Evolutionary conservation across 2,329 filamentous ascomycete species (phyloP).

Genomic region (Talaromyces piceae): DNA sequence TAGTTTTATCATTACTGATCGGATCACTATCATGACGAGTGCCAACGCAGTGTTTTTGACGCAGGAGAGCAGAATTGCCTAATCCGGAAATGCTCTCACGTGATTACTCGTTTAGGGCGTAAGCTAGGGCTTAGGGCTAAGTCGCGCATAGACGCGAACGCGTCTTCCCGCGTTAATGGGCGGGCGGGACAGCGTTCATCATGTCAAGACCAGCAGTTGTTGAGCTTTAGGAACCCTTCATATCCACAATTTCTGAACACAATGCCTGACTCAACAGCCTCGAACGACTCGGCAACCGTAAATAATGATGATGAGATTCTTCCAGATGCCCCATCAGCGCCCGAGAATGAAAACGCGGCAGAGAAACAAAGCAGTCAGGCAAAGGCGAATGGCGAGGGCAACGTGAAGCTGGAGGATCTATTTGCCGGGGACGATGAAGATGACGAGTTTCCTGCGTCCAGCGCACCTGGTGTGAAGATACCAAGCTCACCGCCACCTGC

Average conservation of each 20-base stretch:
- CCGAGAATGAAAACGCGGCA: slow-evolving; percentile 10
- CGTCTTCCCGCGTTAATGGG: slow-evolving; percentile 6
- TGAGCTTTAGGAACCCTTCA: not conserved
- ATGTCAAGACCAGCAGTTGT: not conserved
- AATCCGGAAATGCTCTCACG: not conserved
- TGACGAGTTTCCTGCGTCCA: slow-evolving; percentile 46
- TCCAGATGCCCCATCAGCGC: slow-evolving; percentile 33
- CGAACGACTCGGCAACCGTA: slow-evolving; percentile 32
- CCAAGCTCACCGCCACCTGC: slow-evolving; percentile 33
- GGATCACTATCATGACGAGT: not conserved
- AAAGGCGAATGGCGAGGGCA: slow-evolving; percentile 13
- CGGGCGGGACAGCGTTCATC: too few species aligned
- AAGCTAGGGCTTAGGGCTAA: slow-evolving; percentile 12
- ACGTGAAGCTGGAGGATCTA: slow-evolving; percentile 49
- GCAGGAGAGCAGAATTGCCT: not conserved
- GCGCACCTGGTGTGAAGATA: slow-evolving; percentile 40
- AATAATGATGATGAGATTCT: slow-evolving; percentile 33
- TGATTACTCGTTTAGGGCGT: not conserved
- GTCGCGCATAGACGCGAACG: not conserved
- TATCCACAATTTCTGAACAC: not conserved
- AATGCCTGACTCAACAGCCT: slow-evolving; percentile 34
- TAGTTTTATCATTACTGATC: not conserved
- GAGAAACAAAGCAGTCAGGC: slow-evolving; percentile 6
- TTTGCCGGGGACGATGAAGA: slow-evolving; percentile 53
- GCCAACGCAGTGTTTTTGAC: too few species aligned